Evolutionary conservation across 331 rosid genomes (phyloP).

Genomic region (Acacia concinna): DNA sequence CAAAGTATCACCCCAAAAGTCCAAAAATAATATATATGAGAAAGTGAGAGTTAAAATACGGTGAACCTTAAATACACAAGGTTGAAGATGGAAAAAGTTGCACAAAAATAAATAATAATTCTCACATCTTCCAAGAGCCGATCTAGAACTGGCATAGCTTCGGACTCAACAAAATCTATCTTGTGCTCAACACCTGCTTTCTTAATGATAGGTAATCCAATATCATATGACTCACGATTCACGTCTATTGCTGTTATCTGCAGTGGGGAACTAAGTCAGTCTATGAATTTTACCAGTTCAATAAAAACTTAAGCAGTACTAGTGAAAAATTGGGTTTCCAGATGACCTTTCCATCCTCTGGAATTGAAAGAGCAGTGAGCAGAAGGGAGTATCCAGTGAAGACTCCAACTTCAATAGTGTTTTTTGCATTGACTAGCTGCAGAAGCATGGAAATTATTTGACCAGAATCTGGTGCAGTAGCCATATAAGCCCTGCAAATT

Average conservation of each 20-base stretch:
- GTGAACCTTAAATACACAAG: neutral
- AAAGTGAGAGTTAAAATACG: neutral
- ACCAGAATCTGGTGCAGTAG: conserved; percentile 59
- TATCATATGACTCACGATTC: conserved; percentile 43
- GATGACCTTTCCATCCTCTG: conserved; percentile 52
- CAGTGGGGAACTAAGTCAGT: neutral
- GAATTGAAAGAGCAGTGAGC: conserved; percentile 54
- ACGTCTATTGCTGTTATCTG: conserved; percentile 57
- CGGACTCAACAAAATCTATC: conserved; percentile 52
- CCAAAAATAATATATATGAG: neutral
- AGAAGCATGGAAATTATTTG: conserved; percentile 54
- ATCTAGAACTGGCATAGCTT: conserved; percentile 47
- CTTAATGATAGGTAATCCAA: conserved; percentile 55
- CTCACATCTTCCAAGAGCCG: conserved; percentile 48
- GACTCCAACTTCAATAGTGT: conserved; percentile 59
- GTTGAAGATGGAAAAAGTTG: neutral
- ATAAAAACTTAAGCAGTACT: neutral
- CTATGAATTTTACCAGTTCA: neutral
- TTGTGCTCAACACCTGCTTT: conserved; percentile 65
- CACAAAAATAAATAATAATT: neutral
- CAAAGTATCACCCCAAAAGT: neutral
- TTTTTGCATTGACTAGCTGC: conserved; percentile 52
- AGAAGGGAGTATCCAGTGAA: conserved; percentile 65
- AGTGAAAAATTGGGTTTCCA: neutral
- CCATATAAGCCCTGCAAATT: conserved; percentile 38